Base-by-base conservation (phyloP, 2,329 filamentous ascomycete species). In the Dryadomyces quercus-mongolicae region DNA sequence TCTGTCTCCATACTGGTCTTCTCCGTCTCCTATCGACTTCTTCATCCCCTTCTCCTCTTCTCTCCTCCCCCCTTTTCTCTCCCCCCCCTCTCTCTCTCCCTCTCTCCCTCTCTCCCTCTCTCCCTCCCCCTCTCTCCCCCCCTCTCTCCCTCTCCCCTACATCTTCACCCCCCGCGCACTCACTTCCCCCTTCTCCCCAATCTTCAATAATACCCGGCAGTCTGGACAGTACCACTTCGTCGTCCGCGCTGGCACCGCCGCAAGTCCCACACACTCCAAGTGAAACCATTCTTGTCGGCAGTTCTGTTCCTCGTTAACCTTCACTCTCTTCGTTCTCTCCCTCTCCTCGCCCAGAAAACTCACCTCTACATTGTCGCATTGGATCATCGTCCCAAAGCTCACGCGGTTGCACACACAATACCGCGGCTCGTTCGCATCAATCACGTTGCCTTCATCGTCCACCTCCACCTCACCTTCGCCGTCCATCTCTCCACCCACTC, bases 221-320 rank as follows among this genome's bases (percentile, higher is more conserved):
- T 88, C 82, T 1, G 86, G 86, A 67, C 88, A 93, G 63, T 89
- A 93, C 88, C 88, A 93, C 67, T 89, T 90, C 2, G 84, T 84
- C 36, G 85, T 85, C 18, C 85, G 75, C 2, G 82, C 78, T 12
- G 87, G 86, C 56, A 86, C 80, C 22, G 82, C 75, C 12, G 75
- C 72, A 38, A 93, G 72, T 5, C 77, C 82, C 6, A 93, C 85
- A 63, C 88, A 93, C 59, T 82, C 81, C 44, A 93, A 75, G 65
- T 93, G 88, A 66, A 92, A 93, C 88, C 88, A 93, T 67, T 92
- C 86, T 58, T 82, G 81, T 61, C 88, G 83, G 70, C 88, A 93
- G 69, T 86, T 72, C 71, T 77, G 62, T 59, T 20, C 49, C 34
- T 34, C 16, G 52, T 52, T 58, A 57, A 48, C 60, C 56, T 57